phyloP scores from a whole-genome alignment of 2,329 filamentous ascomycete species.

The Fonsecaea multimorphosa region DNA sequence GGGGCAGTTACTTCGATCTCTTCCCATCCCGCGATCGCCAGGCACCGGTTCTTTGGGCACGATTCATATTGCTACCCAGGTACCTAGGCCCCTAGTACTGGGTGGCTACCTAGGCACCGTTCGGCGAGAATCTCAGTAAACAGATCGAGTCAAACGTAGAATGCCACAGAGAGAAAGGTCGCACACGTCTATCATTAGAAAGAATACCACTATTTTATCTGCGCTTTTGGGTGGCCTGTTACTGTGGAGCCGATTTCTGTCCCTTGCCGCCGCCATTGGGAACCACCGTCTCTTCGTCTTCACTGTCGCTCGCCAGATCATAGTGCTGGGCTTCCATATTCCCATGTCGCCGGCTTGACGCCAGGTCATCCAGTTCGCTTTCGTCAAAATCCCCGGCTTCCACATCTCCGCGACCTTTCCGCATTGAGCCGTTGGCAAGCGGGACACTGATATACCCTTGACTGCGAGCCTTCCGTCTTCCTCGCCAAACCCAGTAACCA shows the following conservation, averaged over 20 bases:
- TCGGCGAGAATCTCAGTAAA: background rate
- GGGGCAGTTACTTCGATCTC: background rate
- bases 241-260: conserved; percentile 6
- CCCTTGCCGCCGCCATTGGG: background rate
- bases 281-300: conserved; percentile 44
- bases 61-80: background rate
- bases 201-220: conserved; percentile 7
- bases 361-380: conserved; percentile 63
- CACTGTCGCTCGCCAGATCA: conserved; percentile 56
- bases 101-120: too few species aligned
- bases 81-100: too few species aligned
- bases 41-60: background rate
- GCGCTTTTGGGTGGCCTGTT: background rate
- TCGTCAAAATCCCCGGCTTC: conserved; percentile 69
- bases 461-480: conserved; percentile 54
- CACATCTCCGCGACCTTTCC: conserved; percentile 54
- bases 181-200: conserved; percentile 18
- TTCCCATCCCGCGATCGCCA: background rate
- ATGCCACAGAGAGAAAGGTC: background rate
- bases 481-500: conserved; percentile 72
- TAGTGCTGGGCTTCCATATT: conserved; percentile 49
- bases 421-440: conserved; percentile 44
- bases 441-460: conserved; percentile 51
- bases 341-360: conserved; percentile 40
- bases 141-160: too few species aligned